These are phyloP conservation scores for Strigomonas culicis DNA, from an alignment of 208 protist species.

Conservation along the genomic window DNA sequence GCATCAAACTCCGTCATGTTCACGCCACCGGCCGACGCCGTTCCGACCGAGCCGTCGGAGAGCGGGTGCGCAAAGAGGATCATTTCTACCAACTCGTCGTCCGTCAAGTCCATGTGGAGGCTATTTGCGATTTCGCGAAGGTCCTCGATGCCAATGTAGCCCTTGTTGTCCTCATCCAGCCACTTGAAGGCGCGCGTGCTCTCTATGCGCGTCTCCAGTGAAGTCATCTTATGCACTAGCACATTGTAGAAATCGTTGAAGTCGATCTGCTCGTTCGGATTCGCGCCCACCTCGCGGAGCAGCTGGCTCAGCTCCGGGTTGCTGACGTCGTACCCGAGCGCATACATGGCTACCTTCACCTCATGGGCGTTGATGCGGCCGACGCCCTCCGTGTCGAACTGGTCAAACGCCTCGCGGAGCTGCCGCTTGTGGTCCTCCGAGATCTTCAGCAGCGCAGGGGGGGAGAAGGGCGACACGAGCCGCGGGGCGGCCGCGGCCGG, in stretches of 20 bases:
- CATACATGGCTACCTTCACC: slow-evolving; percentile 91
- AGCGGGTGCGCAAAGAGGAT: slow-evolving; percentile 92
- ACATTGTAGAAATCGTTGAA: slow-evolving; percentile 92
- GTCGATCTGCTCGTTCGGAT: slow-evolving; percentile 50
- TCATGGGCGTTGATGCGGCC: slow-evolving; percentile 85
- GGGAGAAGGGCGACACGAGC: slow-evolving; percentile 23
- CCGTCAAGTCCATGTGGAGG: slow-evolving; percentile 92
- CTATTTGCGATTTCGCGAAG: slow-evolving; percentile 90
- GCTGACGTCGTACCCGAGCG: slow-evolving; percentile 93
- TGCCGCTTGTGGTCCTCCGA: slow-evolving; percentile 78
- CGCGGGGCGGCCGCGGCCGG: not conserved
- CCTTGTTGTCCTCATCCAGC: slow-evolving; percentile 91
- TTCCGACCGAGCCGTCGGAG: not conserved
- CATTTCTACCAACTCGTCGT: slow-evolving; percentile 97
- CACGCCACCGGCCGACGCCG: not conserved
- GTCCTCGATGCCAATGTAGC: slow-evolving; percentile 94
- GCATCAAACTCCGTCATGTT: slow-evolving; percentile 46
- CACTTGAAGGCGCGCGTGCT: slow-evolving; percentile 91
- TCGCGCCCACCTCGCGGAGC: slow-evolving; percentile 58
- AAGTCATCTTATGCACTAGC: slow-evolving; percentile 78
- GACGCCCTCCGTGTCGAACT: slow-evolving; percentile 94
- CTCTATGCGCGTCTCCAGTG: slow-evolving; percentile 77
- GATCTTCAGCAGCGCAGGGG: slow-evolving; percentile 43
- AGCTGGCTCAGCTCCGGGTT: slow-evolving; percentile 85
- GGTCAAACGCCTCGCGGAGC: slow-evolving; percentile 94